Percentiles rank a stretch among this genome's conserved stretches.
These are phyloP conservation scores for Penicillium cosmopolitanum DNA, from an alignment of 495 filamentous ascomycete species.

Conservation along the genomic window DNA sequence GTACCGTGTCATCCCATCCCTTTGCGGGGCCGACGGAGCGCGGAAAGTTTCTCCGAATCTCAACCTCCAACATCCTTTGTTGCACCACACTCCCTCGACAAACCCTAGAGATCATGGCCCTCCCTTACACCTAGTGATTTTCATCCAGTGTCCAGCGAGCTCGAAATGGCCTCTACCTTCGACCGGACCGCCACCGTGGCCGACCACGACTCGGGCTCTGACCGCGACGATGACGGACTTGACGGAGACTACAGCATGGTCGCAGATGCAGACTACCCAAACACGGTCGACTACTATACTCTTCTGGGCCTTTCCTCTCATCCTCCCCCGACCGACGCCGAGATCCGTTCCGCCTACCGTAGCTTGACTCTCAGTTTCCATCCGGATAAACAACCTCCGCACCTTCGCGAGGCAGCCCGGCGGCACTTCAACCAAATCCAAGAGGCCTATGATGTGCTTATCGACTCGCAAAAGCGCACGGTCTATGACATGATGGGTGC, in stretches of 20 bases:
- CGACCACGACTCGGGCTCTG: slow-evolving; percentile 22
- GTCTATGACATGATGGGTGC: slow-evolving; percentile 58
- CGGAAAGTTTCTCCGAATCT: slow-evolving; percentile 30
- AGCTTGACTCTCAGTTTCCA: slow-evolving; percentile 60
- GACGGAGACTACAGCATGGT: slow-evolving; percentile 27
- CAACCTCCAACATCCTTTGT: slow-evolving; percentile 17
- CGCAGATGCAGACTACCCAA: slow-evolving; percentile 31
- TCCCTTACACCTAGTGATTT: slow-evolving; percentile 1
- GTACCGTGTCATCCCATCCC: neutral
- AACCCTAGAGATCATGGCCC: slow-evolving; percentile 13
- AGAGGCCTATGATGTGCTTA: slow-evolving; percentile 58
- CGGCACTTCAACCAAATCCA: slow-evolving; percentile 53
- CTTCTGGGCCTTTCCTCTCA: slow-evolving; percentile 51
- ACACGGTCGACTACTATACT: slow-evolving; percentile 52
- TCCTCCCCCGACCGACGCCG: slow-evolving; percentile 48
- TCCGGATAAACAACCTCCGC: slow-evolving; percentile 59
- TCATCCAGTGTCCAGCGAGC: neutral
- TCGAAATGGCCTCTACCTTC: slow-evolving; percentile 22
- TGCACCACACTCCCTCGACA: slow-evolving; percentile 11
- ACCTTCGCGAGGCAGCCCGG: slow-evolving; percentile 49
- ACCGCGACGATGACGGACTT: slow-evolving; percentile 29
- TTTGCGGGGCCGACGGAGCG: slow-evolving; percentile 25
- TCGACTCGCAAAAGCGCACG: slow-evolving; percentile 55
- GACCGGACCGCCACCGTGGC: slow-evolving; percentile 17
- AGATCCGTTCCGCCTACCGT: slow-evolving; percentile 57